phyloP scores from a whole-genome alignment of 768 basidiomycete genomes.

The Boletellus sp. region DNA sequence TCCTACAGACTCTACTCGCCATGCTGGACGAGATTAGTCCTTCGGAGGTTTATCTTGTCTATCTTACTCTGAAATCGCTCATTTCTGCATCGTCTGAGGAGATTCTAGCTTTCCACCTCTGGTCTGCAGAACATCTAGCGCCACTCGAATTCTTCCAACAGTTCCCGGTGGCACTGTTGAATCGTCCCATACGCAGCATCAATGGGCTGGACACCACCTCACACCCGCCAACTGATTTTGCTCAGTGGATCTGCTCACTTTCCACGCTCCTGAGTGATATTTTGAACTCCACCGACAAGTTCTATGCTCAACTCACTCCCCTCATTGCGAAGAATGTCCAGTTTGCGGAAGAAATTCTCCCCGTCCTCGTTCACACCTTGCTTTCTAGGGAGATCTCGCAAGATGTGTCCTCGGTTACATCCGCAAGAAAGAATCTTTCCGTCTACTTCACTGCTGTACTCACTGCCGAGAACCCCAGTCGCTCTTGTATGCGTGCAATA shows the following conservation, averaged over 20 bases:
- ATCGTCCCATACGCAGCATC: constrained; percentile 35
- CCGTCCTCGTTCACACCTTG: constrained; percentile 69
- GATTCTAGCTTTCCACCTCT: constrained; percentile 25
- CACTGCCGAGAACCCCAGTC: constrained; percentile 20
- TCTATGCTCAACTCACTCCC: constrained; percentile 65
- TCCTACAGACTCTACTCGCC: constrained; percentile 49
- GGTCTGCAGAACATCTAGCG: constrained; percentile 39
- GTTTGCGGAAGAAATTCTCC: constrained; percentile 68
- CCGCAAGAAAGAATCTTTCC: constrained; percentile 20
- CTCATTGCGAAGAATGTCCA: constrained; percentile 51
- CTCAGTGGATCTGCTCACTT: constrained; percentile 59
- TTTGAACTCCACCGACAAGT: constrained; percentile 50
- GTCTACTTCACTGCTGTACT: constrained; percentile 27
- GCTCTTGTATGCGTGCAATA: constrained; percentile 55
- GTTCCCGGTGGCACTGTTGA: constrained; percentile 38
- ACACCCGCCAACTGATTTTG: constrained; percentile 47
- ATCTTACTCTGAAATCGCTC: constrained; percentile 59
- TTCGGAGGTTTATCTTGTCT: constrained; percentile 52
- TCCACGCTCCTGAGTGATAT: constrained; percentile 56
- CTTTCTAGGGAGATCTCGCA: constrained; percentile 38
- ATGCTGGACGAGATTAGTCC: constrained; percentile 55
- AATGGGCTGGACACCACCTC: constrained; percentile 31
- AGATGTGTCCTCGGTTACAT: background rate
- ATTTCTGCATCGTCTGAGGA: constrained; percentile 40
- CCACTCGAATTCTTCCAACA: constrained; percentile 48